Evolutionary conservation across 441 rosid genomes (phyloP), one percentile per base, ranked within the genome.

Genomic region (Arabidopsis lyrata): DNA sequence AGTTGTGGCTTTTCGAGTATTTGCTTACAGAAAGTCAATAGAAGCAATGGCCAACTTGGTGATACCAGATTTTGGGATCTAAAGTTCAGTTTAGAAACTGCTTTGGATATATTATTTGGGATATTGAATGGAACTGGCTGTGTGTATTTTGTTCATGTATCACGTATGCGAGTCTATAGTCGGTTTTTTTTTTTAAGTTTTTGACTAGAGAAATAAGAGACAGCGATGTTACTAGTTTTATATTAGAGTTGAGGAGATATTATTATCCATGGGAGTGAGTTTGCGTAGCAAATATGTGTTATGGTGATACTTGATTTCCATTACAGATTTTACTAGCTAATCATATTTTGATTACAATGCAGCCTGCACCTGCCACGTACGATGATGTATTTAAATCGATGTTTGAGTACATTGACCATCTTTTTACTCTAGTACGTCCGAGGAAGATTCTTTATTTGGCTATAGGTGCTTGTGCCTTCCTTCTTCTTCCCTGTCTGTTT

Each of bases 361-460:
- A 95, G 99, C 83, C 97, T 77, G 86, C 92, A 7, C 99, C 99
- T 64, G 77, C 94, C 49, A 86, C 97, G 32, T 96, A 91, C 70
- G 89, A 91, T 75, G 94, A 87, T 70, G 98, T 96, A 6, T 96
- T 93, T 78, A 88, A 84, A 82, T 84, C 89, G 20, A 84, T 96
- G 66, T 96, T 96, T 68, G 90, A 85, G 36, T 93, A 96, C 83
- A 90, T 88, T 83, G 99, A 96, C 63, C 97, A 93, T 83, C 76
- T 96, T 24, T 83, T 91, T 76, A 75, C 88, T 41, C 76, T 96
- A 82, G 97, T 96, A 68, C 97, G 99, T 57, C 99, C 99, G 0
- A 85, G 99, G 80, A 96, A 91, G 87, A 84, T 96, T 81, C 88
- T 96, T 64, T 96, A 75, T 77, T 65, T 96, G 93, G 98, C 99